Evolutionary conservation across 2,329 filamentous ascomycete genomes (phyloP).

Genomic region (Arthrocladium fulminans): DNA sequence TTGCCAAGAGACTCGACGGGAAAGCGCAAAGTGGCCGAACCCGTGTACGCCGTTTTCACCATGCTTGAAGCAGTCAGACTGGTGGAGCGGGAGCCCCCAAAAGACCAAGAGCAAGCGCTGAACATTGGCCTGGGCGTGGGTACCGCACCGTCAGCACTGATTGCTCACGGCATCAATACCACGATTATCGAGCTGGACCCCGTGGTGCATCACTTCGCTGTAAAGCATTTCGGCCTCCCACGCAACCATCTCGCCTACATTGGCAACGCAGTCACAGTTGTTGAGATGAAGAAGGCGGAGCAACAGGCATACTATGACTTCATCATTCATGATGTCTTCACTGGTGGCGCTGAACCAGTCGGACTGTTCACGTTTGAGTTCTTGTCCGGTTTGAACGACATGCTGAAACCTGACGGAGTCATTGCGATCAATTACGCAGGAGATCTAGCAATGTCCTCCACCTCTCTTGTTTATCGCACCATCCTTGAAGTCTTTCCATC

Average conservation of each 20-base stretch:
- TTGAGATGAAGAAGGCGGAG: conserved; percentile 35
- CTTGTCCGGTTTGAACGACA: conserved; percentile 56
- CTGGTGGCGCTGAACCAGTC: conserved; percentile 84
- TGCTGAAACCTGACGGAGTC: conserved; percentile 69
- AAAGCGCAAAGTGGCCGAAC: conserved; percentile 57
- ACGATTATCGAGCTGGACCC: conserved; percentile 95
- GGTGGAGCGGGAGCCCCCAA: conserved; percentile 49
- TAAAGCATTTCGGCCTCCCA: conserved; percentile 71
- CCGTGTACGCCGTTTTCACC: conserved; percentile 91
- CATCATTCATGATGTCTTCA: conserved; percentile 95
- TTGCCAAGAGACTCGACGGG: conserved; percentile 42
- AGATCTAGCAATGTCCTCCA: conserved; percentile 67
- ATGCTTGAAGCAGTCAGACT: conserved; percentile 89
- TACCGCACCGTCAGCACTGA: conserved; percentile 77
- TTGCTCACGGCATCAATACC: conserved; percentile 80
- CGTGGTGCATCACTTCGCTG: conserved; percentile 73
- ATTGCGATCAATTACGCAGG: conserved; percentile 96
- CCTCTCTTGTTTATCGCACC: conserved; percentile 71
- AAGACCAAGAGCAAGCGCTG: conserved; percentile 47
- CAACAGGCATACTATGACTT: conserved; percentile 62
- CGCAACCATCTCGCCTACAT: conserved; percentile 70
- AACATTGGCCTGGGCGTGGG: conserved; percentile 90
- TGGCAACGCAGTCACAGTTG: conserved; percentile 68
- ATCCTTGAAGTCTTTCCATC: conserved; percentile 75
- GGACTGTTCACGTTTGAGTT: conserved; percentile 83